Percentiles rank a stretch among this genome's conserved stretches.
These are phyloP conservation scores for Stenogyne calaminthoides DNA, from an alignment of 305 asterid species.

Conservation along the genomic window DNA sequence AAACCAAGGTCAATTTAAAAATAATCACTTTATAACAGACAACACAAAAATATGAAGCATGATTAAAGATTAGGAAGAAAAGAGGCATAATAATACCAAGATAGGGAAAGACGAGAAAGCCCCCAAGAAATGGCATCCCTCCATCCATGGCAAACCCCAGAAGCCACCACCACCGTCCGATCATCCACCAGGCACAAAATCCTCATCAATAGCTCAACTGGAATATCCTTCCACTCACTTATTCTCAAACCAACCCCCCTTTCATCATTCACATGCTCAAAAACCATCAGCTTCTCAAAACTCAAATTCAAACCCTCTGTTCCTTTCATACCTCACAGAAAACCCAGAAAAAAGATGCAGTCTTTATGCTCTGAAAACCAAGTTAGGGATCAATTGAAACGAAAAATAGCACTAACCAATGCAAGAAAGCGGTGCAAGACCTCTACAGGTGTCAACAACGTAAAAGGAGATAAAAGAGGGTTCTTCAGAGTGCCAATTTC, in stretches of 20 bases:
- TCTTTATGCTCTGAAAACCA: constrained; percentile 25
- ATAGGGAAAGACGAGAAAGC: constrained; percentile 70
- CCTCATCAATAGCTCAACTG: constrained; percentile 82
- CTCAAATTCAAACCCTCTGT: too few species aligned
- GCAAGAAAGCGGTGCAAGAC: constrained; percentile 16
- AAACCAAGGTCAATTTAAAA: too few species aligned
- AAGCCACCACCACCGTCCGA: constrained; percentile 84
- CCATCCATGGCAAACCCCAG: constrained; percentile 98
- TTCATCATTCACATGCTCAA: too few species aligned
- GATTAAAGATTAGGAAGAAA: too few species aligned
- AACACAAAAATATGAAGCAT: not conserved
- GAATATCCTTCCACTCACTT: constrained; percentile 99
- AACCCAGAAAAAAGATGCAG: constrained; percentile 30
- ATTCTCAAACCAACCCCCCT: too few species aligned
- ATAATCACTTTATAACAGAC: not conserved
- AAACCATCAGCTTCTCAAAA: too few species aligned
- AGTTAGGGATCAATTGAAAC: not conserved
- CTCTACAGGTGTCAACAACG: constrained; percentile 32
- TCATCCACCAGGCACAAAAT: constrained; percentile 80
- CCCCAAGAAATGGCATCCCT: constrained; percentile 94
- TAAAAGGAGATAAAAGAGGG: not conserved
- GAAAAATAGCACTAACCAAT: constrained; percentile 16
- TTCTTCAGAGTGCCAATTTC: constrained; percentile 27
- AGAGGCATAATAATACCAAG: constrained; percentile 65
- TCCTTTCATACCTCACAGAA: too few species aligned